These are phyloP conservation scores for Atractiella rhizophila DNA, from an alignment of 768 basidiomycete genomes.

Conservation along the genomic window DNA sequence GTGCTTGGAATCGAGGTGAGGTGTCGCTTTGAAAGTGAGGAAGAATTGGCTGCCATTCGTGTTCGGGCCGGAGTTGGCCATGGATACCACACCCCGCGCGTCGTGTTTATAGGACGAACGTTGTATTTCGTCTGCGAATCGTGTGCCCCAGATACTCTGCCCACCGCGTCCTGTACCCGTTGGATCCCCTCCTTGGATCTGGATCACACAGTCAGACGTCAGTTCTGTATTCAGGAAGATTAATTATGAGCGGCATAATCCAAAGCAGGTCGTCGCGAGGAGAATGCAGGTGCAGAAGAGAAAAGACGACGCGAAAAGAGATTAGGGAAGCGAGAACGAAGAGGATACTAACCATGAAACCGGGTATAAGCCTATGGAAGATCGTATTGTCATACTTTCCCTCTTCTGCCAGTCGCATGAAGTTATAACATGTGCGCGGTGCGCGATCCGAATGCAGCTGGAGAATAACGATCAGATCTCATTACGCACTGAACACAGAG, in stretches of 20 bases:
- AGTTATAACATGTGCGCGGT: slow-evolving; percentile 96
- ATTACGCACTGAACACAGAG: no score
- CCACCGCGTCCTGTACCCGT: slow-evolving; percentile 88
- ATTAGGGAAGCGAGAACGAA: not conserved
- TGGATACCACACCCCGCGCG: slow-evolving; percentile 55
- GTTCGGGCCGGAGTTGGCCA: slow-evolving; percentile 83
- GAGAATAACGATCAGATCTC: not conserved
- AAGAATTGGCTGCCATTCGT: slow-evolving; percentile 85
- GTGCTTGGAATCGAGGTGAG: slow-evolving; percentile 32
- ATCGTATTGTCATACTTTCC: slow-evolving; percentile 74
- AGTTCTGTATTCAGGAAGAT: slow-evolving; percentile 3
- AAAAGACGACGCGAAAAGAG: not conserved
- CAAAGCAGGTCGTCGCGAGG: slow-evolving; percentile 4
- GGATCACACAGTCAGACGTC: not conserved
- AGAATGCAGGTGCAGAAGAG: not conserved
- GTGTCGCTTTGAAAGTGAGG: slow-evolving; percentile 55
- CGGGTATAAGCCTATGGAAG: slow-evolving; percentile 81
- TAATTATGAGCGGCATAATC: slow-evolving; percentile 1
- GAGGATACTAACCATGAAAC: slow-evolving; percentile 52
- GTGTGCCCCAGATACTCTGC: slow-evolving; percentile 75
- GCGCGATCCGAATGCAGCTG: not conserved
- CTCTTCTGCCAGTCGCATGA: slow-evolving; percentile 66
- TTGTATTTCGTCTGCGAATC: slow-evolving; percentile 78
- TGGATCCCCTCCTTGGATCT: slow-evolving; percentile 97
- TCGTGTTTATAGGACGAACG: slow-evolving; percentile 45